These are phyloP conservation scores for Vitis hybrid DNA, from an alignment of 177 flowering plant genomes.

Conservation along the genomic window DNA sequence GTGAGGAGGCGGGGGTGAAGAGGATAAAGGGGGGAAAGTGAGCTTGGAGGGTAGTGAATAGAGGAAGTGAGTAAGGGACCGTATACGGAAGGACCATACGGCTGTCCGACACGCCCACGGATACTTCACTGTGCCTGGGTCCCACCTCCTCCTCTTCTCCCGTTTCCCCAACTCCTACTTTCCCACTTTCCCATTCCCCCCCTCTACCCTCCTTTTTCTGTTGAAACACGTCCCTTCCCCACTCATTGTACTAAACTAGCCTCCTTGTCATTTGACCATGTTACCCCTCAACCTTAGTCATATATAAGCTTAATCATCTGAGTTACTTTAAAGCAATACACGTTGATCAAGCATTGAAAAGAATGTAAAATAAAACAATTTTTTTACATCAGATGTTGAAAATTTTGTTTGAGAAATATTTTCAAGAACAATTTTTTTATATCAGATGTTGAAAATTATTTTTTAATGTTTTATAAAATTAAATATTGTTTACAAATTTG, in stretches of 20 bases:
- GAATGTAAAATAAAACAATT: no score
- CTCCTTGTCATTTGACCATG: not conserved
- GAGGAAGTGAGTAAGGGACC: constrained; percentile 21
- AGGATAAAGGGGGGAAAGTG: not conserved
- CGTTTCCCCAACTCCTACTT: constrained; percentile 1
- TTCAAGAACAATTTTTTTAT: no score
- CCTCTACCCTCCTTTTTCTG: not conserved
- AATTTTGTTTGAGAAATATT: no score
- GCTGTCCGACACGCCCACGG: constrained; percentile 70
- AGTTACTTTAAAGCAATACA: no score
- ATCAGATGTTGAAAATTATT: no score
- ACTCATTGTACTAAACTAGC: not conserved
- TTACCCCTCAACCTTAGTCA: no score
- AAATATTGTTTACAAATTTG: no score
- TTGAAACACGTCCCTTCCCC: not conserved
- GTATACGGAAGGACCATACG: constrained; percentile 81
- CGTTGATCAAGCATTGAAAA: no score
- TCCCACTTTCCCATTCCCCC: not conserved
- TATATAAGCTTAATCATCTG: no score
- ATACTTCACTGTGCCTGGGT: constrained; percentile 29
- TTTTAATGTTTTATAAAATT: no score
- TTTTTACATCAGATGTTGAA: no score
- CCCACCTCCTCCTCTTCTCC: constrained; percentile 25
- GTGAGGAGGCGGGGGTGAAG: no score
- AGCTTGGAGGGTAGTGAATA: constrained; percentile 1